Evolutionary conservation across 208 protist species (phyloP), one percentile per base, ranked within the genome.

Genomic region (Phytomonas francai): DNA sequence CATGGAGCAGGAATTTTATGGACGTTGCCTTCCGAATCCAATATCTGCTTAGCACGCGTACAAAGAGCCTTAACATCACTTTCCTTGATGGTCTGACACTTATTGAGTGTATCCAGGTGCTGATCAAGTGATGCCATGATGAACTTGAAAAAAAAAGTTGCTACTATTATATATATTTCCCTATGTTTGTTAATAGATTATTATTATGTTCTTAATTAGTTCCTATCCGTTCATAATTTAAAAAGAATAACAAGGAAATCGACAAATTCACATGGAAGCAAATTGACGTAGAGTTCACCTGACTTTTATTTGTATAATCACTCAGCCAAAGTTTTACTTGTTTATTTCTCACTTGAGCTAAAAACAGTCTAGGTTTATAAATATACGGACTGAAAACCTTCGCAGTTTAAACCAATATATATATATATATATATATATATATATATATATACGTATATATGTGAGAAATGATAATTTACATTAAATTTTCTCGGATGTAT

Each of bases 61-160:
- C 95, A 98, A 36, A 98, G 73, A 25, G 83, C 80, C 77, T 96
- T 97, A 31, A 98, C 95, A 66, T 96, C 92, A 32, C 84, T 88
- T 68, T 97, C 93, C 69, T 93, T 92, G 27, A 97, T 90, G 30
- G 89, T 88, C 70, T 98, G 91, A 60, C 98, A 98, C 67, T 93
- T 89, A 63, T 89, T 91, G 27, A 99, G 87, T 69, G 96, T 93
- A 75, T 98, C 95, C 30, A 99, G 97, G 68, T 98, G 97, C 68
- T 92, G 81, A 78, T 99, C 97, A 51, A 99, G 89, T 59, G 97
- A 91, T 58, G 82, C 74, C 75, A 93, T 90, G 49, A 25, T 49
- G 63, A 76, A 65, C 71, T 73, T 62, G 25, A 49, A 62, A 58
- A 56, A 65, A 32, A 66, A 51, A 75, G 59, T 39, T 36, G 34